Conservation (phyloP, 2,329 filamentous ascomycete genomes). For the Microthyrium microscopicum region DNA sequence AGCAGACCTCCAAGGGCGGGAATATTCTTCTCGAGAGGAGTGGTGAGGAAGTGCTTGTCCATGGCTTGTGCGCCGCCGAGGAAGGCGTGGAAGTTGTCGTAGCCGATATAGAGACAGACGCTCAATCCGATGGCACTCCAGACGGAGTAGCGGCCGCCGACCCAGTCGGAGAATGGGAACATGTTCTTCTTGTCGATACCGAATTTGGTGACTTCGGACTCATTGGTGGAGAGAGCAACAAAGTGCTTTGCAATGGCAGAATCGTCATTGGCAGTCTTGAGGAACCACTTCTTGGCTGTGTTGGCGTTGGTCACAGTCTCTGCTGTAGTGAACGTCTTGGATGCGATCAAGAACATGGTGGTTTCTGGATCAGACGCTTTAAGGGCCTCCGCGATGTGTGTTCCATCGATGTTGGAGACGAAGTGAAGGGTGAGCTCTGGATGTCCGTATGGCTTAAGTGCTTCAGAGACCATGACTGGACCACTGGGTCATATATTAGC, state of each 20-base stretch:
- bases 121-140: conserved; percentile 97
- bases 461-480: conserved; percentile 97
- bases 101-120: conserved; percentile 88
- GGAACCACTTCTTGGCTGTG: conserved; percentile 93
- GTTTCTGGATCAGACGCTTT: conserved; percentile 84
- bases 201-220: conserved; percentile 90
- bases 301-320: conserved; percentile 97
- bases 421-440: conserved; percentile 83
- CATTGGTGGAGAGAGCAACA: conserved; percentile 92
- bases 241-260: conserved; percentile 88
- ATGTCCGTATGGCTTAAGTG: conserved; percentile 85
- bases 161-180: conserved; percentile 99
- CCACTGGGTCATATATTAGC: conserved; percentile 40
- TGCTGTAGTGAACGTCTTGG: conserved; percentile 98
- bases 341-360: conserved; percentile 95
- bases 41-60: conserved; percentile 93
- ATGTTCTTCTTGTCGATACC: conserved; percentile 98
- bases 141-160: conserved; percentile 93
- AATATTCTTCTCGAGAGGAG: conserved; percentile 88
- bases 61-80: conserved; percentile 86
- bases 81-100: conserved; percentile 95
- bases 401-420: conserved; percentile 98
- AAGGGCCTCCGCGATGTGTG: conserved; percentile 89
- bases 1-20: conserved; percentile 80
- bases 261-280: conserved; percentile 63